Conservation (phyloP, 768 basidiomycete genomes). For the Tylopilus cervinicoccineus region DNA sequence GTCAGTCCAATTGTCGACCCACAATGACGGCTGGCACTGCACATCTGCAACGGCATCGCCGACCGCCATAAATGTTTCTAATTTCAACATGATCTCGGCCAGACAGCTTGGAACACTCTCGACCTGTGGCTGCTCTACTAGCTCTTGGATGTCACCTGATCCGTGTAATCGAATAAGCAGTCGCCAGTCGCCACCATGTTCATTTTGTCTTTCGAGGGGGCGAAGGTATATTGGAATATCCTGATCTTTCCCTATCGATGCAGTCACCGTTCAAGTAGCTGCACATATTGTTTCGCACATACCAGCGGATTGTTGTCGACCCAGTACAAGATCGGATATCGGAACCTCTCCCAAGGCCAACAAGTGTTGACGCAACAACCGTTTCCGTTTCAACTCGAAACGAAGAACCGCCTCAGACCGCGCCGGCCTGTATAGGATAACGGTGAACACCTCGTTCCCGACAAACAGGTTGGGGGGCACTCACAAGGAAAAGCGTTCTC, state of each 20-base stretch:
- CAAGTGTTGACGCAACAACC: constrained; percentile 6
- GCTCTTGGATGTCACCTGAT: background rate
- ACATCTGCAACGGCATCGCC: constrained; percentile 24
- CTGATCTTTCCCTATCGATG: constrained; percentile 9
- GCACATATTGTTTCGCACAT: background rate
- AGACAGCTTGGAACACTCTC: constrained; percentile 16
- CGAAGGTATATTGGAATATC: constrained; percentile 17
- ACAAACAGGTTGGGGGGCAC: background rate
- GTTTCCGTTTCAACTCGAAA: constrained; percentile 26
- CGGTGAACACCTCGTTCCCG: background rate
- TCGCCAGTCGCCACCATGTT: constrained; percentile 5
- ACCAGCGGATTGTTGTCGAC: constrained; percentile 10
- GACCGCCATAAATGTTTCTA: constrained; percentile 24
- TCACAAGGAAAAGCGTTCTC: constrained; percentile 21
- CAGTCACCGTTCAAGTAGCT: background rate
- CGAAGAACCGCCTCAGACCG: constrained; percentile 16
- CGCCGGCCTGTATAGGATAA: constrained; percentile 7
- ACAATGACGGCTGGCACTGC: background rate
- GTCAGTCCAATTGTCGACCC: background rate
- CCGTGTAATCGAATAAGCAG: constrained; percentile 23
- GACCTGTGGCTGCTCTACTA: background rate
- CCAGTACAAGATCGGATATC: constrained; percentile 17
- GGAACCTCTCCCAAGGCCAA: constrained; percentile 15
- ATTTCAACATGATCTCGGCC: constrained; percentile 18
- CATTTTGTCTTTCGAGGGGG: constrained; percentile 5